phyloP scores from a whole-genome alignment of 495 filamentous ascomycete species.

The Penicillium antarcticum region DNA sequence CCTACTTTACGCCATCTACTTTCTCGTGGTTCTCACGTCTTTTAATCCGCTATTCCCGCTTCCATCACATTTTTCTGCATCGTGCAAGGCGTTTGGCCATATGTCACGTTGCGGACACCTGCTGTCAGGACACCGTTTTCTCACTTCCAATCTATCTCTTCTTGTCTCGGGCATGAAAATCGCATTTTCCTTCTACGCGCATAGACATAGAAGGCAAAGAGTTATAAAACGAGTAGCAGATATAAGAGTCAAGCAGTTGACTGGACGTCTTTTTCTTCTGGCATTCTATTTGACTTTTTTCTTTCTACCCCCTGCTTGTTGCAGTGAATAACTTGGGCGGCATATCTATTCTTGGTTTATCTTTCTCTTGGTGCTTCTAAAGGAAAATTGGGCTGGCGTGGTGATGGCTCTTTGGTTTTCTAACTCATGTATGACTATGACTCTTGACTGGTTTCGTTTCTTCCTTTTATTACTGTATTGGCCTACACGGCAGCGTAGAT shows the following conservation, averaged over 20 bases:
- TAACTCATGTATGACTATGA: conserved; percentile 26
- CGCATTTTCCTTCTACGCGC: too few relatives aligned
- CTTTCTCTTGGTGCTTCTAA: conserved; percentile 5
- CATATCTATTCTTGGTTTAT: conserved; percentile 5
- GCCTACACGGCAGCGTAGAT: too few relatives aligned
- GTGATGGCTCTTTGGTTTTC: conserved; percentile 3
- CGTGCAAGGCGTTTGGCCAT: not conserved
- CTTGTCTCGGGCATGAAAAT: too few relatives aligned
- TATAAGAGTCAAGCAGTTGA: not conserved
- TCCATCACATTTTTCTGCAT: conserved; percentile 1
- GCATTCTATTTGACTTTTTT: not conserved
- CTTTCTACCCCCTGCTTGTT: not conserved
- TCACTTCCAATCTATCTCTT: too few relatives aligned
- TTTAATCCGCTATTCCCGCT: not conserved
- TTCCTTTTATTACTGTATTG: too few relatives aligned
- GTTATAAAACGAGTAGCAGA: too few relatives aligned
- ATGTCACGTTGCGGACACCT: not conserved
- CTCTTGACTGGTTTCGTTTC: conserved; percentile 5
- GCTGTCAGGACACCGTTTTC: not conserved
- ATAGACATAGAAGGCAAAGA: too few relatives aligned
- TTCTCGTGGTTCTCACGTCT: not conserved
- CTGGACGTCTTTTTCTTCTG: not conserved
- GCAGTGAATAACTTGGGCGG: too few relatives aligned
- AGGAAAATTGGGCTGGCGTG: conserved; percentile 10
- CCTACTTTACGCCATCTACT: conserved; percentile 4